These are phyloP conservation scores for Dactylellina sp. DNA, from an alignment of 2,329 filamentous ascomycete genomes.

Conservation along the genomic window DNA sequence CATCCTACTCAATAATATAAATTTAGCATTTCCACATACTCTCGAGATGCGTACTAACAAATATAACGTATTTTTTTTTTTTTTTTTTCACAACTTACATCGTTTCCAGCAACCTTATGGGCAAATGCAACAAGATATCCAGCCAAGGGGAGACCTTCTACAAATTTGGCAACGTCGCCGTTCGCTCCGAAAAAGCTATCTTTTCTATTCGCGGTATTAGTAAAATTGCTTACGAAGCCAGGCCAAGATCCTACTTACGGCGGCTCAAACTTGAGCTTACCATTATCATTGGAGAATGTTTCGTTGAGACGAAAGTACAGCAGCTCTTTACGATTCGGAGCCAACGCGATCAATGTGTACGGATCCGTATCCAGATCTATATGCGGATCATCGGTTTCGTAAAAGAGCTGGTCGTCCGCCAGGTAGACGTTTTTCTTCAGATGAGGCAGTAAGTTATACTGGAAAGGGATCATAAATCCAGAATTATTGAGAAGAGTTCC, in stretches of 20 bases:
- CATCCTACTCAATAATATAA: neutral
- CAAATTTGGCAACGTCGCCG: neutral
- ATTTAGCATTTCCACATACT: no score
- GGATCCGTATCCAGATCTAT: conserved; percentile 4
- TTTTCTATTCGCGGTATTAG: neutral
- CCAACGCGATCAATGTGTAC: neutral
- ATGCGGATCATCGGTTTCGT: neutral
- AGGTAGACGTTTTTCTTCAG: neutral
- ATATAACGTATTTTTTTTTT: no score
- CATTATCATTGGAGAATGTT: neutral
- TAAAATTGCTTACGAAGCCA: neutral
- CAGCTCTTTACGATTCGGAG: neutral
- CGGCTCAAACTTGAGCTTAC: neutral
- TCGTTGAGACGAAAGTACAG: neutral
- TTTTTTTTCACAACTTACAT: no score
- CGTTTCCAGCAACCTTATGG: neutral
- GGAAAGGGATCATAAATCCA: neutral
- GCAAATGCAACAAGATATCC: neutral
- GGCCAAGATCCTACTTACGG: conserved; percentile 1
- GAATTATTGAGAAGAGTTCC: neutral
- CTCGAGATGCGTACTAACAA: no score
- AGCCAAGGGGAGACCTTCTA: neutral
- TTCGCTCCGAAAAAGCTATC: conserved; percentile 1
- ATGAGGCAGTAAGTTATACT: neutral
- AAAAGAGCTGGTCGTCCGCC: neutral